Percentiles rank a stretch among this genome's conserved stretches.
phyloP scores from a whole-genome alignment of 106 monocot genomes.

The Platanthera zijinensis region DNA sequence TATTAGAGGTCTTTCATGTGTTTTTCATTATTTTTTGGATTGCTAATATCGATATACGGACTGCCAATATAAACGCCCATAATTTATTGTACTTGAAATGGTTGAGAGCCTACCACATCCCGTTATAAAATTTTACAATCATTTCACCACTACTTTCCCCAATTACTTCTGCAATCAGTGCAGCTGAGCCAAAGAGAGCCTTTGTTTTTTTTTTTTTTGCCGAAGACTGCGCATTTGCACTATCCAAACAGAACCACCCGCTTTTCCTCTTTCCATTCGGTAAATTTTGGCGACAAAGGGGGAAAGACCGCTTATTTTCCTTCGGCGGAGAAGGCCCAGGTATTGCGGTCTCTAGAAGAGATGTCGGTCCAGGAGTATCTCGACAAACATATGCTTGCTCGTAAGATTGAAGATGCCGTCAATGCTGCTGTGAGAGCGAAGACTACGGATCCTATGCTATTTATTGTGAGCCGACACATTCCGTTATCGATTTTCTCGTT shows the following conservation, averaged over 20 bases:
- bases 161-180: no score
- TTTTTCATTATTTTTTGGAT: no score
- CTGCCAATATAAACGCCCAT: no score
- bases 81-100: no score
- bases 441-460: conserved; percentile 77
- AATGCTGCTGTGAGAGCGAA: conserved; percentile 95
- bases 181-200: no score
- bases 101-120: no score
- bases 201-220: no score
- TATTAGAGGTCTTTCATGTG: no score
- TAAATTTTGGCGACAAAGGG: neutral
- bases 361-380: conserved; percentile 99
- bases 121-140: no score
- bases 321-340: neutral
- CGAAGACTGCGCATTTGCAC: no score
- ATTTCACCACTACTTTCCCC: no score
- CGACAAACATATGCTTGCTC: conserved; percentile 79
- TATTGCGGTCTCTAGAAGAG: neutral
- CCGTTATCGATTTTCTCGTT: neutral
- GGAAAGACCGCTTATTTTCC: neutral
- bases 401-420: conserved; percentile 97
- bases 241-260: neutral
- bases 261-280: neutral
- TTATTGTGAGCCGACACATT: conserved; percentile 40
- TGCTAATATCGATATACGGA: no score